Evolutionary conservation across 371 early-diverging fungal species (phyloP).

Genomic region (Mucor plumbeus): DNA sequence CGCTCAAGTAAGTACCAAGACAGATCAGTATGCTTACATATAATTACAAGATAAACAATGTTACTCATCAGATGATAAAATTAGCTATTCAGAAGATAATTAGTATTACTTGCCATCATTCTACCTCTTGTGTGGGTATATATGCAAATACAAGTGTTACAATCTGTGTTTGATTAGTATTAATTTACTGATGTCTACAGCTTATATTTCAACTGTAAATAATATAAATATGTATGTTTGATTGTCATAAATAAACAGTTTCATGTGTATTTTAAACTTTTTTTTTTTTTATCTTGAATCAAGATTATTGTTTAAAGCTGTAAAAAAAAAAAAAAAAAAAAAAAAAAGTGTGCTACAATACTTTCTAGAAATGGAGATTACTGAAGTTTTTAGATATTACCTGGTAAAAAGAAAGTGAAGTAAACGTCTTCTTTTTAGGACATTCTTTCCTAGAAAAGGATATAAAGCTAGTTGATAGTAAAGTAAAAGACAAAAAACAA

Average conservation of each 20-base stretch:
- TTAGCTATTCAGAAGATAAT: not conserved
- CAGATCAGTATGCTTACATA: not conserved
- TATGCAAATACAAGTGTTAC: not conserved
- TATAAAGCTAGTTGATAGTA: not conserved
- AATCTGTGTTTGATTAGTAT: not conserved
- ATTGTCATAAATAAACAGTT: not conserved
- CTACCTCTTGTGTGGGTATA: not conserved
- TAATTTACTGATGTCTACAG: not conserved
- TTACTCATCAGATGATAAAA: slow-evolving; percentile 3
- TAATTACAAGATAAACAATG: slow-evolving; percentile 1
- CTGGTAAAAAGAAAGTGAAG: not conserved
- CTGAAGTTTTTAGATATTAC: slow-evolving; percentile 3
- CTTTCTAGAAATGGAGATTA: not conserved
- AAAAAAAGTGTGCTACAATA: no score
- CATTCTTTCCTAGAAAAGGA: slow-evolving; percentile 6
- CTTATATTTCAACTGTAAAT: not conserved
- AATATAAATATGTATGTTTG: not conserved
- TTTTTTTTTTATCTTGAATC: no score
- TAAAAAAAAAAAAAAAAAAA: no score
- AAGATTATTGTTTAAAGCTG: no score
- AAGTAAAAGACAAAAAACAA: not conserved
- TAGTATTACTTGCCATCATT: not conserved
- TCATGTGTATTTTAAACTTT: no score
- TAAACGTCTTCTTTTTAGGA: not conserved
- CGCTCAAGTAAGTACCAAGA: not conserved